Base-by-base conservation (phyloP, 1,284 basidiomycete genomes). In the Boletus smithii region DNA sequence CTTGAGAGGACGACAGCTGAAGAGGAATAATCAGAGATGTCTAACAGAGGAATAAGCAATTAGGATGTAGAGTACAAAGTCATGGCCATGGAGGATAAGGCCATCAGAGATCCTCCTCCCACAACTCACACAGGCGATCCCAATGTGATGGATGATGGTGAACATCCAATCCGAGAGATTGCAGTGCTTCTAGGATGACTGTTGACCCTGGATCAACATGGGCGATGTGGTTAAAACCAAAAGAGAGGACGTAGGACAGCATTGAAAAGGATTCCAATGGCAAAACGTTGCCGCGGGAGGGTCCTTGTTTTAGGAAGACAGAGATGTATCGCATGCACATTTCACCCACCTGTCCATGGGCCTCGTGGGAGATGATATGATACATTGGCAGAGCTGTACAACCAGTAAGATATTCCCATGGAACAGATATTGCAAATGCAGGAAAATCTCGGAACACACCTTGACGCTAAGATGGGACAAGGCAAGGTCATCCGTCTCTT, bases 381-480 rank as follows among this genome's bases (percentile, higher is more conserved):
- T 48, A 48, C 17, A 14, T 31, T 4, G 40, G 36, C 13, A 44
- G 18, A 17, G 41, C 24, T 14, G 33, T 23, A 14, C 10, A n/a
- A 14, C 35, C 18, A 1, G 18, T 9, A 3, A 48, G 35, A 9
- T 44, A 48, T 23, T 44, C 46, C 46, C 43, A 22, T n/a, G 13
- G 13, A 33, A 44, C 1, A 17, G 34, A 24, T 4, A 37, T n/a
- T 8, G 11, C 8, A 10, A 6, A 17, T 17, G 11, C n/a, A 23
- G 10, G 5, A 29, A 24, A 7, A 4, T 26, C 10, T 4, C 4
- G 0, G 0, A 5, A 14, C 44, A 10, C 34, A 44, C 46, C 36
- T 48, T 48, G 24, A 48, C 46, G n/a, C 35, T 38, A 17, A 23
- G 38, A 14, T 48, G 41, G 5, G 46, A 43, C 8, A 48, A 29